phyloP scores from a whole-genome alignment of 2,329 filamentous ascomycete species.

The Fusarium sp. region DNA sequence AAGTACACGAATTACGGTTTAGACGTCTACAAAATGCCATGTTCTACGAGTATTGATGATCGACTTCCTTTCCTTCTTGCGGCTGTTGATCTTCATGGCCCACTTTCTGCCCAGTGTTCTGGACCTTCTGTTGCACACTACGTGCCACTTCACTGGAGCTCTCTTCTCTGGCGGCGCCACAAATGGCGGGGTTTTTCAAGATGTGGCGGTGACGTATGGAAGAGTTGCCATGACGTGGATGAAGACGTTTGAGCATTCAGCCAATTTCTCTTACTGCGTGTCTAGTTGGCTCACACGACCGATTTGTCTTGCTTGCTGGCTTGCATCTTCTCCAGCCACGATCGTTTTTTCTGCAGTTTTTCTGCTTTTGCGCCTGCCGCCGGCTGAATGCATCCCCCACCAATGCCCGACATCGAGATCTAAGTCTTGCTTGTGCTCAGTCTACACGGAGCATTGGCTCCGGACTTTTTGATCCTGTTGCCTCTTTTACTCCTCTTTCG shows the following conservation, averaged over 20 bases:
- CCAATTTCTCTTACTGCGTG: not conserved
- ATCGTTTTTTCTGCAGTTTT: not conserved
- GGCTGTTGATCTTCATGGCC: not conserved
- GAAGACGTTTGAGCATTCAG: not conserved
- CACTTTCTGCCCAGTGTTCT: slow-evolving; percentile 5
- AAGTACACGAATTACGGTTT: not conserved
- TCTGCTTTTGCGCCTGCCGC: not conserved
- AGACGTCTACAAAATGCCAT: slow-evolving; percentile 13
- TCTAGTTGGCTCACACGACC: not conserved
- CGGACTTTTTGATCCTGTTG: not conserved
- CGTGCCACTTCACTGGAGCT: not conserved
- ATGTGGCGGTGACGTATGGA: slow-evolving; percentile 25
- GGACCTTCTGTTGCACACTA: not conserved
- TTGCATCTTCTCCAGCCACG: not conserved
- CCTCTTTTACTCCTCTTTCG: not conserved
- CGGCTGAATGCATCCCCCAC: slow-evolving; percentile 12
- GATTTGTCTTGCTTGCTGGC: not conserved
- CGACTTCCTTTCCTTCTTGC: not conserved
- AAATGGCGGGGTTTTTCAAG: slow-evolving; percentile 19
- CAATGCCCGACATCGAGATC: slow-evolving; percentile 35
- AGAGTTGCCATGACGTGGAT: slow-evolving; percentile 11
- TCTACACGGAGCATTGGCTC: slow-evolving; percentile 30
- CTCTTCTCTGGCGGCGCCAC: slow-evolving; percentile 20
- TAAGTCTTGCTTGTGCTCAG: slow-evolving; percentile 21
- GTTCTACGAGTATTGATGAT: not conserved